Evolutionary conservation across 1,284 basidiomycete genomes (phyloP).

Genomic region (Sanghuangporus weigelae): DNA sequence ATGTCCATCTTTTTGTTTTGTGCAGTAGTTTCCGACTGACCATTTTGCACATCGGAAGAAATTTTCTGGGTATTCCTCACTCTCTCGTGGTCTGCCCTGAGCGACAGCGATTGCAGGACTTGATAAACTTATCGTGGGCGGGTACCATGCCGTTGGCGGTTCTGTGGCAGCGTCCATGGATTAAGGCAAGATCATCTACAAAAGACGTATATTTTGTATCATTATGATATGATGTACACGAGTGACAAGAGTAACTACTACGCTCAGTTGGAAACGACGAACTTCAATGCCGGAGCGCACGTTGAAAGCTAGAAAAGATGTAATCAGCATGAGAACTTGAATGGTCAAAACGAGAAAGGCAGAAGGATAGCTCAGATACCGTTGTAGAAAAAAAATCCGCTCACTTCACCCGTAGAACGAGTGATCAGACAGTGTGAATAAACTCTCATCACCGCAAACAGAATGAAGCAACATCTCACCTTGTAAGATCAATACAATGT

Average conservation of each 20-base stretch:
- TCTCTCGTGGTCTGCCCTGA: neutral
- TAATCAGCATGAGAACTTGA: neutral
- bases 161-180: neutral
- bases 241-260: neutral
- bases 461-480: slow-evolving; percentile 10
- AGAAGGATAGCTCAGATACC: slow-evolving; percentile 50
- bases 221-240: slow-evolving; percentile 1
- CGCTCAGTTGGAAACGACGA: neutral
- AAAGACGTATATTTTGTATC: neutral
- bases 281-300: neutral
- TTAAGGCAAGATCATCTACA: neutral
- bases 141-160: neutral
- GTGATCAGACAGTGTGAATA: slow-evolving; percentile 46
- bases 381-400: slow-evolving; percentile 41
- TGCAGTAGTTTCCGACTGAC: slow-evolving; percentile 26
- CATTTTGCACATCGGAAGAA: slow-evolving; percentile 49
- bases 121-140: neutral
- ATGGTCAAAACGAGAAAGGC: slow-evolving; percentile 5
- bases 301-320: neutral
- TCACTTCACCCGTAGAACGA: slow-evolving; percentile 29
- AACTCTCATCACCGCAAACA: slow-evolving; percentile 36
- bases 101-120: slow-evolving; percentile 1
- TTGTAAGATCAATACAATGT: neutral
- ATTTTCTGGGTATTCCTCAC: slow-evolving; percentile 26
- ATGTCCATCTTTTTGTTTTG: slow-evolving; percentile 9